Evolutionary conservation across 2,329 filamentous ascomycete species (phyloP), one percentile per base, ranked within the genome.

Genomic region (Aureobasidium melanogenum): DNA sequence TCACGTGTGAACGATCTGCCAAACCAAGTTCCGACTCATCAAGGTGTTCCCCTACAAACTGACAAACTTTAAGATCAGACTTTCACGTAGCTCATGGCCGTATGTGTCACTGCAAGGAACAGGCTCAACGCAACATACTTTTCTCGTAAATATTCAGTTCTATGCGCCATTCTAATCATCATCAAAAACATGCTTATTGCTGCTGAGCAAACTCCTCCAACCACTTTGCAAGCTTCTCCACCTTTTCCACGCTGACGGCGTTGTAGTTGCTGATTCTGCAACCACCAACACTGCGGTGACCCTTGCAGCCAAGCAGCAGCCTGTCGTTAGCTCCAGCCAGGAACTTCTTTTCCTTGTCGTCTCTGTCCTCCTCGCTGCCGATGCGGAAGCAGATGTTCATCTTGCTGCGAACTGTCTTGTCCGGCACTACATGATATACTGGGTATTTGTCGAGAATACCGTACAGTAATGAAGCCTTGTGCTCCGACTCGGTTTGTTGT

Each of bases 301-400:
- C 93, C 78, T 96, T 96, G 46, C 97, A 78, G 0, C 91, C 93
- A 28, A 86, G 84, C 26, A 97, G 77, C 0, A 88, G 85, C 58
- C 79, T 79, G 63, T 83, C 82, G 63, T 87, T 84, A 1, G 86
- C 87, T 51, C 88, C 84, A 63, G 86, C 82, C 48, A 97, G 74
- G 76, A 97, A 97, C 0, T 80, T 80, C 74, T 91, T 89, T 74
- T 97, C 92, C 24, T 86, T 82, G 14, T 82, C 85, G 47, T 69
- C 69, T 58, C 64, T 63, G 56, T 86, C 84, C 62, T 85, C 77
- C 44, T 86, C 84, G 47, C 80, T 82, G 51, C 79, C 79, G 19
- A 96, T 82, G 17, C 91, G 80, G 81, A 97, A 97, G 80, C 91
- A 97, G 62, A 97, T 89, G 75, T 97, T 97, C 88, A 97, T 96